These are phyloP conservation scores for Geotrichum armillariae DNA, from an alignment of 1,139 yeast genomes.

Conservation along the genomic window DNA sequence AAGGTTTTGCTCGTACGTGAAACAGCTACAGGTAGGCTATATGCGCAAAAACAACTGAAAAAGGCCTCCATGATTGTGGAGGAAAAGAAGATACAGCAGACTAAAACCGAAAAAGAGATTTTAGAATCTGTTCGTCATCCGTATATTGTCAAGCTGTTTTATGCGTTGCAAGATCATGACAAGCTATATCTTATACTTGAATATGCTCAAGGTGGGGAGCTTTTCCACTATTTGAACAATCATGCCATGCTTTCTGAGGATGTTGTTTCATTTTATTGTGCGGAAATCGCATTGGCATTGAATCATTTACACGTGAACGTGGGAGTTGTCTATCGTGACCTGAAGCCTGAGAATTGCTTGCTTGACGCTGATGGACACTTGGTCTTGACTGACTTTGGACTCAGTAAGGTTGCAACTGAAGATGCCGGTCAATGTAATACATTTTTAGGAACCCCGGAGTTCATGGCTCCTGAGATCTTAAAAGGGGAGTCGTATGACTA, in stretches of 20 bases:
- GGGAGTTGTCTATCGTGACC: conserved; percentile 87
- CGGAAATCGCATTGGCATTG: conserved; percentile 82
- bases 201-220: conserved; percentile 91
- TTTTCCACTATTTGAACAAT: conserved; percentile 81
- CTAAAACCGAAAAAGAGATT: conserved; percentile 71
- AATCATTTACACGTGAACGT: conserved; percentile 75
- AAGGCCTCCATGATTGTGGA: conserved; percentile 70
- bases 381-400: conserved; percentile 88
- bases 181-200: conserved; percentile 80
- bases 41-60: conserved; percentile 86
- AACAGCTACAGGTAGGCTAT: conserved; percentile 60
- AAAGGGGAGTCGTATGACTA: conserved; percentile 84
- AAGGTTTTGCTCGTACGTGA: conserved; percentile 81
- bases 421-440: conserved; percentile 60
- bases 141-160: conserved; percentile 82
- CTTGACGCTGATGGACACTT: conserved; percentile 76
- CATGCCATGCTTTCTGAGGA: conserved; percentile 82
- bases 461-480: conserved; percentile 94
- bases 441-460: conserved; percentile 91
- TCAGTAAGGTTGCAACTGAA: conserved; percentile 64
- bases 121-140: conserved; percentile 75
- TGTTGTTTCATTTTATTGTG: conserved; percentile 77
- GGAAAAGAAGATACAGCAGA: conserved; percentile 53
- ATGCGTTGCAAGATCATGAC: conserved; percentile 83
- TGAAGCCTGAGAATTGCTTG: conserved; percentile 92